These are phyloP conservation scores for Wallacemonas sp. DNA, from an alignment of 208 protist species.

Conservation along the genomic window DNA sequence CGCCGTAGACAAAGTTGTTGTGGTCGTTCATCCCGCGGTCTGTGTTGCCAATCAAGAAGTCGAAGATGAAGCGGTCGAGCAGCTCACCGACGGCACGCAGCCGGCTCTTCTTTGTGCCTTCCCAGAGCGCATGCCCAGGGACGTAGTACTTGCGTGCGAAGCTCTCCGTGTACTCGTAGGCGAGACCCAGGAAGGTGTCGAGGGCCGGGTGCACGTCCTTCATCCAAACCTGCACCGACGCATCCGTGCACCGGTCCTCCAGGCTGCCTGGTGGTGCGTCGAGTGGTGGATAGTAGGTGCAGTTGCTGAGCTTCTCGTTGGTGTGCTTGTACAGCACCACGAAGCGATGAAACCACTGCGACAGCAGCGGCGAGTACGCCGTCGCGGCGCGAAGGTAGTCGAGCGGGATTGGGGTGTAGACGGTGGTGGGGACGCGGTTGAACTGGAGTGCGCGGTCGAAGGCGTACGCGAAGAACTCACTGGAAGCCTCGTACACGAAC, in stretches of 20 bases:
- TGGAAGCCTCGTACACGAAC: slow-evolving; percentile 79
- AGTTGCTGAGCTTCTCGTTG: slow-evolving; percentile 49
- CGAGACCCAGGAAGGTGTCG: slow-evolving; percentile 67
- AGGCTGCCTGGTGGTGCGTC: not conserved
- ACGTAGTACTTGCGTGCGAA: slow-evolving; percentile 75
- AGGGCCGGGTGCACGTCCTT: slow-evolving; percentile 73
- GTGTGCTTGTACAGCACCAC: slow-evolving; percentile 72
- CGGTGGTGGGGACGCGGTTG: slow-evolving; percentile 66
- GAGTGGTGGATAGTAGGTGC: slow-evolving; percentile 31
- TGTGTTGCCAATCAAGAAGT: slow-evolving; percentile 84
- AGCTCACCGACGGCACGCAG: slow-evolving; percentile 75
- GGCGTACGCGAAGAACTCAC: slow-evolving; percentile 68
- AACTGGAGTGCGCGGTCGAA: slow-evolving; percentile 71
- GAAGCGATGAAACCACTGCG: slow-evolving; percentile 76
- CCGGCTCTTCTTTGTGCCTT: slow-evolving; percentile 40
- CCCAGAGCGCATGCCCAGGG: slow-evolving; percentile 58
- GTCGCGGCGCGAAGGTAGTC: slow-evolving; percentile 73
- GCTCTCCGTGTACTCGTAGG: slow-evolving; percentile 53
- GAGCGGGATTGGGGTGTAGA: slow-evolving; percentile 58
- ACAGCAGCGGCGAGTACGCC: slow-evolving; percentile 68
- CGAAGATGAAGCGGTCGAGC: slow-evolving; percentile 79
- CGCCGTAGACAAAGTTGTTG: slow-evolving; percentile 90
- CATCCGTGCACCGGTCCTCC: slow-evolving; percentile 47
- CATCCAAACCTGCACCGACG: slow-evolving; percentile 85
- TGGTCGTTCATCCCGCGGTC: slow-evolving; percentile 84